These are phyloP conservation scores for Nakazawaea ishiwadae DNA, from an alignment of 805 yeast genomes.

Conservation along the genomic window DNA sequence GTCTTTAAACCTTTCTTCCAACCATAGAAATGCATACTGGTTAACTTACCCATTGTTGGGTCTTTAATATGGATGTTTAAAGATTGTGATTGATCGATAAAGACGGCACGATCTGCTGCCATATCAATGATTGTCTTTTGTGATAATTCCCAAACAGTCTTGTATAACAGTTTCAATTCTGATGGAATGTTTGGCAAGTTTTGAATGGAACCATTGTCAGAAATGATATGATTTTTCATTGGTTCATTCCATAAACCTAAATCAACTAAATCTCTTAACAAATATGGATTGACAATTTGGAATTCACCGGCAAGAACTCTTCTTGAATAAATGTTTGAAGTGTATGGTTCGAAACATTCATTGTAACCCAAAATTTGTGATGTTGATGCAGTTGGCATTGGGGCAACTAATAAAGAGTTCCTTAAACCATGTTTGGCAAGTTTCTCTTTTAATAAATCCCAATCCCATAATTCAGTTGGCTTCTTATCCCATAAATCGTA, in stretches of 20 bases:
- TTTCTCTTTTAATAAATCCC: conserved; percentile 65
- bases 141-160: conserved; percentile 95
- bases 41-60: conserved; percentile 95
- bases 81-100: conserved; percentile 87
- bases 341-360: conserved; percentile 95
- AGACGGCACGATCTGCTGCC: conserved; percentile 77
- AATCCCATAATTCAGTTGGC: conserved; percentile 83
- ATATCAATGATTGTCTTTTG: conserved; percentile 81
- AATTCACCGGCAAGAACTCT: conserved; percentile 92
- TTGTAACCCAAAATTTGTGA: conserved; percentile 92
- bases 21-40: conserved; percentile 97
- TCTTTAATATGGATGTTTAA: conserved; percentile 82
- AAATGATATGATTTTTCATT: conserved; percentile 72
- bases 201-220: conserved; percentile 84
- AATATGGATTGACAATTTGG: conserved; percentile 86
- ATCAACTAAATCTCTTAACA: conserved; percentile 75
- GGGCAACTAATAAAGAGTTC: conserved; percentile 85
- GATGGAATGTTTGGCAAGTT: conserved; percentile 67
- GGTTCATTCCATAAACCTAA: conserved; percentile 79
- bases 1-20: conserved; percentile 99
- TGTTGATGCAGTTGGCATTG: conserved; percentile 98
- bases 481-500: conserved; percentile 81
- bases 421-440: conserved; percentile 67
- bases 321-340: conserved; percentile 87
- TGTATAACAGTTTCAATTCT: conserved; percentile 72